A percentile compares a stretch with the other conserved stretches of the same genome.
These are phyloP conservation scores for Lepiota brunneoincarnata DNA, from an alignment of 768 basidiomycete genomes.

Conservation along the genomic window DNA sequence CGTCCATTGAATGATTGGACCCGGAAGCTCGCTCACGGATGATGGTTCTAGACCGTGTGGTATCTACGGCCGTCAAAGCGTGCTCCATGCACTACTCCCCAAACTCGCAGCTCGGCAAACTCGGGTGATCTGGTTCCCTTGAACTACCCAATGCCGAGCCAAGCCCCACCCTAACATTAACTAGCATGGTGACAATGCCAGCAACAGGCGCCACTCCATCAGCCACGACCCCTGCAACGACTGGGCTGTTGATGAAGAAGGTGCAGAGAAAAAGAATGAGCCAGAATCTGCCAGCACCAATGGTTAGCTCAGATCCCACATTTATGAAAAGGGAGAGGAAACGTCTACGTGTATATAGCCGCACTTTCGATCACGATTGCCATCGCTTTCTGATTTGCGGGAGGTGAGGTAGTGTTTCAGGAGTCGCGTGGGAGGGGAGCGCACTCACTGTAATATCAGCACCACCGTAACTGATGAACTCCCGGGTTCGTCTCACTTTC, in stretches of 20 bases:
- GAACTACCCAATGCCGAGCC: slow-evolving; percentile 10
- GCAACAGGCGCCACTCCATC: slow-evolving; percentile 9
- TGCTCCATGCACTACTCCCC: not conserved
- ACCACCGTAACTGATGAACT: not conserved
- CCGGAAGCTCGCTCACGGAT: not conserved
- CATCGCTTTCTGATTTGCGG: not conserved
- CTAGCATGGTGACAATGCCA: slow-evolving; percentile 16
- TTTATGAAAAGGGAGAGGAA: not conserved
- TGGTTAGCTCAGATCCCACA: not conserved
- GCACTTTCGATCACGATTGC: slow-evolving; percentile 16
- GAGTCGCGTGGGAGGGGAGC: not conserved
- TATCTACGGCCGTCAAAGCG: not conserved
- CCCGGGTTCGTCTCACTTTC: not conserved
- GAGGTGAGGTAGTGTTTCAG: not conserved
- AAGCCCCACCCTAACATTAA: slow-evolving; percentile 16
- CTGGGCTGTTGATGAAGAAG: not conserved
- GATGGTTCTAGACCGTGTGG: not conserved
- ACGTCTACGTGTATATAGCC: slow-evolving; percentile 14
- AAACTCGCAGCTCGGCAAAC: not conserved
- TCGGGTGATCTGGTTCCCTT: not conserved
- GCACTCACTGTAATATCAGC: not conserved
- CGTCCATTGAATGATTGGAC: too few species aligned
- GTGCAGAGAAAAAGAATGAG: not conserved
- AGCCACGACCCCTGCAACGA: not conserved
- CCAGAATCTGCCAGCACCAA: not conserved